phyloP scores from a whole-genome alignment of 805 yeast genomes.

The Kodamaea neixiangensis region DNA sequence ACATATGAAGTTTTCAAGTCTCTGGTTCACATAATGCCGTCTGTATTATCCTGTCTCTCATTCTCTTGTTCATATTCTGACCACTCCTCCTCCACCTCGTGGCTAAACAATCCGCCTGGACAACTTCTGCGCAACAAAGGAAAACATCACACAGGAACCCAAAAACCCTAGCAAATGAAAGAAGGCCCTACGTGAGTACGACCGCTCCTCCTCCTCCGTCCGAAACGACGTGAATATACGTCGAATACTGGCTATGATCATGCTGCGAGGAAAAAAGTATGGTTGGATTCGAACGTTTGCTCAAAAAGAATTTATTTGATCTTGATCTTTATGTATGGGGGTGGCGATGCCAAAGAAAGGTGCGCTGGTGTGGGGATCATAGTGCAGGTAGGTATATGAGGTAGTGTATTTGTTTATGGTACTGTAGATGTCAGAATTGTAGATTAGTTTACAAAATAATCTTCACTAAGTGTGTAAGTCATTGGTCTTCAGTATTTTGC shows the following conservation, averaged over 20 bases:
- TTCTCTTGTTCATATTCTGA: neutral
- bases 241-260: constrained; percentile 74
- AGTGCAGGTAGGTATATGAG: too few species aligned
- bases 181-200: constrained; percentile 74
- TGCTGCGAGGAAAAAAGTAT: constrained; percentile 16
- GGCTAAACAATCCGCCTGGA: constrained; percentile 23
- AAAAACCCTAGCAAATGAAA: constrained; percentile 77
- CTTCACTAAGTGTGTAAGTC: too few species aligned
- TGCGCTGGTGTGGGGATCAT: too few species aligned
- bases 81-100: neutral
- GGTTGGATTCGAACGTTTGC: constrained; percentile 1
- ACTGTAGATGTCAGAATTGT: too few species aligned
- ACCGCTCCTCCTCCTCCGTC: constrained; percentile 82
- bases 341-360: too few species aligned
- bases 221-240: constrained; percentile 80
- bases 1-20: neutral
- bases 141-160: constrained; percentile 78
- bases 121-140: constrained; percentile 70
- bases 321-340: too few species aligned
- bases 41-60: neutral
- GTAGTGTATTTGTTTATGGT: too few species aligned
- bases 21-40: too few species aligned
- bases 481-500: too few species aligned
- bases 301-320: too few species aligned
- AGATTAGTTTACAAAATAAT: too few species aligned